Evolutionary conservation across 345 rosid species (phyloP).

Genomic region (Lagerstroemia speciosa): DNA sequence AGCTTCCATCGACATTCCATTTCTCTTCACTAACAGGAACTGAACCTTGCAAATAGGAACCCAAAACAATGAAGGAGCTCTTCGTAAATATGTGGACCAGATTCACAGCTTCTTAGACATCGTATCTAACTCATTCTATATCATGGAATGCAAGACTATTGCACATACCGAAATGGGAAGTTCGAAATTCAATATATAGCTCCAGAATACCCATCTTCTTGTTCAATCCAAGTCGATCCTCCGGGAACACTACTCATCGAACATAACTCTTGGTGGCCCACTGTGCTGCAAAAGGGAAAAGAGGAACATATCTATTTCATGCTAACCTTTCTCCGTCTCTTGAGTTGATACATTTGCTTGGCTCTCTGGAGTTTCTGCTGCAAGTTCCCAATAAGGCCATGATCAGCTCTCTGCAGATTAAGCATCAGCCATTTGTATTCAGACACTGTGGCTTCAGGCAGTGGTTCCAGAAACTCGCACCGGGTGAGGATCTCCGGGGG

Average conservation of each 20-base stretch:
- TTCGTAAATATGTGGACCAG: too few relatives aligned
- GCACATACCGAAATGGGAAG: too few relatives aligned
- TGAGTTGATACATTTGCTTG: constrained; percentile 13
- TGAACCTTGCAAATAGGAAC: too few relatives aligned
- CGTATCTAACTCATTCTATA: too few relatives aligned
- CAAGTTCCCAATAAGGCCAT: constrained; percentile 15
- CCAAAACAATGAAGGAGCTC: background rate
- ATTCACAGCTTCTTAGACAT: too few relatives aligned
- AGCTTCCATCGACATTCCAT: too few relatives aligned
- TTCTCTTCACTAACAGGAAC: too few relatives aligned
- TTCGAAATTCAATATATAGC: too few relatives aligned
- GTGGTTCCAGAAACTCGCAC: constrained; percentile 87
- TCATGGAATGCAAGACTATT: too few relatives aligned
- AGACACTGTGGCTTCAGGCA: constrained; percentile 40
- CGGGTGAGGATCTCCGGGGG: constrained; percentile 51
- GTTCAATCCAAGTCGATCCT: background rate
- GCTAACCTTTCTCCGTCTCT: constrained; percentile 12
- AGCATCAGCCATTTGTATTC: constrained; percentile 45
- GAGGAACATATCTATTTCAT: background rate
- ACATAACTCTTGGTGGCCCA: background rate
- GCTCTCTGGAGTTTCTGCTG: constrained; percentile 13
- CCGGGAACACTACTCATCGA: background rate
- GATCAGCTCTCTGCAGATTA: constrained; percentile 27
- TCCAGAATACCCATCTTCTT: background rate
- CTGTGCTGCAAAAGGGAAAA: background rate